Percentiles rank a stretch among this genome's conserved stretches.
These are phyloP conservation scores for Ustilago xerochloae DNA, from an alignment of 1,284 basidiomycete genomes.

Conservation along the genomic window DNA sequence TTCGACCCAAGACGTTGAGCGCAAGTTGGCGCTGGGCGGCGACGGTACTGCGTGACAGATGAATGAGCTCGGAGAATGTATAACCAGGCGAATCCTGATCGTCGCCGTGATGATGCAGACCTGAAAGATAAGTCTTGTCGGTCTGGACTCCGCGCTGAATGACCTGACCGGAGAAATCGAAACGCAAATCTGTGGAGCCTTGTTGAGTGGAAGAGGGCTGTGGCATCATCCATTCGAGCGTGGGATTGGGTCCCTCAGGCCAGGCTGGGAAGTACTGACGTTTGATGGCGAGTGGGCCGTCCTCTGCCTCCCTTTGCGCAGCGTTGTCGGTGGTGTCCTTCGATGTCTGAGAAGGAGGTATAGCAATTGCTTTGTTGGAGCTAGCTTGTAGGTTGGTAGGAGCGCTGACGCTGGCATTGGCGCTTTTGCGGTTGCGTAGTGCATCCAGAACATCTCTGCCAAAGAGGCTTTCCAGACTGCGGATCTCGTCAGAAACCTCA, in stretches of 20 bases:
- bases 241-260: conserved; percentile 53
- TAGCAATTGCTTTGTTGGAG: too few relatives aligned
- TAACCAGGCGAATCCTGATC: conserved; percentile 87
- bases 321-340: conserved; percentile 3
- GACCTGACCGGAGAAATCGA: conserved; percentile 56
- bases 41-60: conserved; percentile 83
- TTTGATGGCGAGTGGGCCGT: conserved; percentile 83
- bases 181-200: conserved; percentile 40
- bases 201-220: not conserved
- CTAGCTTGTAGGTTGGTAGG: not conserved
- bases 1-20: conserved; percentile 78
- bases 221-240: conserved; percentile 59
- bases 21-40: conserved; percentile 85
- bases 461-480: conserved; percentile 55
- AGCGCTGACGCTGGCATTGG: not conserved
- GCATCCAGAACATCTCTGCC: conserved; percentile 57
- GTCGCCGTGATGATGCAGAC: conserved; percentile 84
- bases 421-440: conserved; percentile 43
- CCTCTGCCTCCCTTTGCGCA: conserved; percentile 71
- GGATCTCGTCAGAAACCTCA: conserved; percentile 54
- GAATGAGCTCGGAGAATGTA: conserved; percentile 85
- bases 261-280: conserved; percentile 82
- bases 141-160: conserved; percentile 17
- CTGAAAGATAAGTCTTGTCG: conserved; percentile 68
- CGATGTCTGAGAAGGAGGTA: too few relatives aligned